Conservation (phyloP, 1,284 basidiomycete species). For the Cryptococcus wingfieldii region DNA sequence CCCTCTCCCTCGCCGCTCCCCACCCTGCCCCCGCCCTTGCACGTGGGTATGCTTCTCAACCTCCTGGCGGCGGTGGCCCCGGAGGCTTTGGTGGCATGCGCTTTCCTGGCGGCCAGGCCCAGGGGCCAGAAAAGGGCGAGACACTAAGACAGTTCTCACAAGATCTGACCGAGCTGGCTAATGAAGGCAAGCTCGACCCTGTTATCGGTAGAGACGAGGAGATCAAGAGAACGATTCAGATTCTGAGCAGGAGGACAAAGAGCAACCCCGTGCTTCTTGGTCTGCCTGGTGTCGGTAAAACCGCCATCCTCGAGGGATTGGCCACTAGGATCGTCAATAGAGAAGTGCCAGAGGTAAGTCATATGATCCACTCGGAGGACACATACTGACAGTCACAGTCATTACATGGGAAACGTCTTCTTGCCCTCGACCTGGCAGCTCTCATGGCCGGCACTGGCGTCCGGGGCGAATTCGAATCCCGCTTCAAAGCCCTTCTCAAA, state of each 20-base stretch:
- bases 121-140: conserved; percentile 62
- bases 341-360: conserved; percentile 79
- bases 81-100: conserved; percentile 29
- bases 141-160: conserved; percentile 78
- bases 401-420: conserved; percentile 72
- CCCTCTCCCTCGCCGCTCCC: neutral
- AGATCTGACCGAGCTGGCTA: conserved; percentile 78
- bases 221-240: conserved; percentile 84
- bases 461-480: conserved; percentile 85
- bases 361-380: neutral
- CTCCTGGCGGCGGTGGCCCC: conserved; percentile 19
- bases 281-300: conserved; percentile 78
- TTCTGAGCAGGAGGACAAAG: conserved; percentile 63
- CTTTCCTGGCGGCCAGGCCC: conserved; percentile 27
- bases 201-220: conserved; percentile 87
- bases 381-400: conserved; percentile 54
- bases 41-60: conserved; percentile 25
- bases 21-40: neutral
- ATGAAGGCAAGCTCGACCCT: conserved; percentile 79
- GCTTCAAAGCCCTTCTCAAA: conserved; percentile 76
- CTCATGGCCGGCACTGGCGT: conserved; percentile 84
- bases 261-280: conserved; percentile 71
- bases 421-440: conserved; percentile 73
- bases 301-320: conserved; percentile 82
- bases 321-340: conserved; percentile 82